phyloP scores from a whole-genome alignment of 1,139 yeast genomes.

The Pichia sp. region DNA sequence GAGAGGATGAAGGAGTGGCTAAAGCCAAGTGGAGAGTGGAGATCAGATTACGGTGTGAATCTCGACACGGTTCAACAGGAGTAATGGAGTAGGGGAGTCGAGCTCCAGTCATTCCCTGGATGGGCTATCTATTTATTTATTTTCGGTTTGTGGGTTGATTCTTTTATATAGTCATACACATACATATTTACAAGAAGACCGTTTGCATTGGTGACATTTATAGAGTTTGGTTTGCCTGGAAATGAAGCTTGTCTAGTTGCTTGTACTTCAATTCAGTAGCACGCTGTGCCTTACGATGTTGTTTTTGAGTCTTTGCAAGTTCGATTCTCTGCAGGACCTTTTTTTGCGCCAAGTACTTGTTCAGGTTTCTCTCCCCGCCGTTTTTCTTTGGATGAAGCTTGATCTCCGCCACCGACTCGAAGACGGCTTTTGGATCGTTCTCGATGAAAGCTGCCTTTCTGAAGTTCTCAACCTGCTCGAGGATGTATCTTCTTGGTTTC shows the following conservation, averaged over 20 bases:
- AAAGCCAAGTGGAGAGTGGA: slow-evolving; percentile 4
- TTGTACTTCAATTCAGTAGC: slow-evolving; percentile 15
- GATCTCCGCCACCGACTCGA: slow-evolving; percentile 39
- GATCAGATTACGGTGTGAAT: slow-evolving; percentile 9
- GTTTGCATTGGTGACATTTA: not conserved
- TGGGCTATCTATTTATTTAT: too few species aligned
- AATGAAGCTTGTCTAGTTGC: slow-evolving; percentile 18
- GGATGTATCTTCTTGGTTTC: slow-evolving; percentile 55
- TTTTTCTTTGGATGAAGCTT: slow-evolving; percentile 69
- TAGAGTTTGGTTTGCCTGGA: slow-evolving; percentile 7
- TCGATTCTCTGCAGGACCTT: slow-evolving; percentile 53
- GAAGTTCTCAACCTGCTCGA: slow-evolving; percentile 42
- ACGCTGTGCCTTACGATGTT: slow-evolving; percentile 20
- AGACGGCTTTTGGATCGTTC: not conserved
- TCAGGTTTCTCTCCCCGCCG: slow-evolving; percentile 86
- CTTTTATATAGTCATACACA: not conserved
- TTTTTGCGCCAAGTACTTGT: slow-evolving; percentile 64
- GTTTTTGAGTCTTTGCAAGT: slow-evolving; percentile 26
- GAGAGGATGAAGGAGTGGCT: slow-evolving; percentile 38
- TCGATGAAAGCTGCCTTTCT: slow-evolving; percentile 51
- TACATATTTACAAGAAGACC: slow-evolving; percentile 7
- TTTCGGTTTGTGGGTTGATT: too few species aligned
- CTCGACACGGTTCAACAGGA: not conserved
- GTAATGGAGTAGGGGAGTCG: too few species aligned
- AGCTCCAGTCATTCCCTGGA: too few species aligned